phyloP scores from a whole-genome alignment of 2,329 filamentous ascomycete genomes.

The Drechslerella coelobrocha region DNA sequence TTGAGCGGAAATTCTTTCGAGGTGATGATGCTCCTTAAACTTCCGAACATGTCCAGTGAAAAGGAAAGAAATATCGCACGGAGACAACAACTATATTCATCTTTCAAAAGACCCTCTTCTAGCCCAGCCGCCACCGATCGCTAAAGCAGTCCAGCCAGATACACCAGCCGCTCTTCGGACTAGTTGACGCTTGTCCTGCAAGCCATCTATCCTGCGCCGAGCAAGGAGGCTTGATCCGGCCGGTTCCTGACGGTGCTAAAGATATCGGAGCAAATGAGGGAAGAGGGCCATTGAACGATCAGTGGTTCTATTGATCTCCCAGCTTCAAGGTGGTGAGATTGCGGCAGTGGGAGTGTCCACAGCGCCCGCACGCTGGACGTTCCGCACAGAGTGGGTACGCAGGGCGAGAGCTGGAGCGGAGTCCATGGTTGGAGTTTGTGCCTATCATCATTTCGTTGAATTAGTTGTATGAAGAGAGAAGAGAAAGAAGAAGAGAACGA shows the following conservation, averaged over 20 bases:
- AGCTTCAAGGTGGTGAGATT: constrained; percentile 40
- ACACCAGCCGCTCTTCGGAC: too few relatives aligned
- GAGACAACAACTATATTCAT: constrained; percentile 43
- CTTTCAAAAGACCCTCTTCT: neutral
- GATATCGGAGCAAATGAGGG: too few relatives aligned
- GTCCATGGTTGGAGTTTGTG: constrained; percentile 37
- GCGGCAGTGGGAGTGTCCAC: constrained; percentile 51
- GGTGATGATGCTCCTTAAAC: too few relatives aligned
- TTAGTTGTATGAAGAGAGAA: constrained; percentile 51
- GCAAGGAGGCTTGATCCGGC: too few relatives aligned
- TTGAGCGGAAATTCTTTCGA: too few relatives aligned
- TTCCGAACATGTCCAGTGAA: too few relatives aligned
- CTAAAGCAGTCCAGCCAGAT: too few relatives aligned
- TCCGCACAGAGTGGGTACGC: constrained; percentile 29
- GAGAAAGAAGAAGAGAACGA: constrained; percentile 10
- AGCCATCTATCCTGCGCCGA: neutral
- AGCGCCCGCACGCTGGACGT: constrained; percentile 47
- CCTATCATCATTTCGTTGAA: constrained; percentile 51
- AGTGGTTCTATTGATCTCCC: constrained; percentile 45
- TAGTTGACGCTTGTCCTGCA: too few relatives aligned
- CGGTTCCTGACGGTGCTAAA: too few relatives aligned
- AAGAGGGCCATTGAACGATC: constrained; percentile 28
- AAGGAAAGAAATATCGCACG: too few relatives aligned
- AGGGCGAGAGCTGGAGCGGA: constrained; percentile 48
- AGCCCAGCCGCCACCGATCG: too few relatives aligned